Evolutionary conservation across 192 early-diverging fungal genomes (phyloP).

Genomic region (Backusella morwellensis): DNA sequence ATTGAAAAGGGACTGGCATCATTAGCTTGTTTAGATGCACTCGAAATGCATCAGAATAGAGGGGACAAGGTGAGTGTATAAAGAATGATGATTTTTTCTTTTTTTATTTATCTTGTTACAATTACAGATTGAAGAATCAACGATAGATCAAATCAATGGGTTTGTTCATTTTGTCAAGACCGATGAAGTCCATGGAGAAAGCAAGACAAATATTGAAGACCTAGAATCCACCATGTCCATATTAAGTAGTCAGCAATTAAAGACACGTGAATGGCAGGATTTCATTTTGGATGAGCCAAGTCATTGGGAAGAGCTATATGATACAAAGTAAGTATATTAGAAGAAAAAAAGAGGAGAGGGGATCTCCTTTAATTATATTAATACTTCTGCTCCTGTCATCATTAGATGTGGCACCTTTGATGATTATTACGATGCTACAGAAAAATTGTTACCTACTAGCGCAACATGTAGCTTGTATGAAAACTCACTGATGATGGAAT

Average conservation of each 20-base stretch:
- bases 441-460: background rate
- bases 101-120: background rate
- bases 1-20: background rate
- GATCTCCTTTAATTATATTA: background rate
- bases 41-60: background rate
- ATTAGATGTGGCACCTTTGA: background rate
- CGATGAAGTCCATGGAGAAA: background rate
- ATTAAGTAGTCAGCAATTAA: background rate
- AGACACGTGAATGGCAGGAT: background rate
- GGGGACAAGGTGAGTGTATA: background rate
- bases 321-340: background rate
- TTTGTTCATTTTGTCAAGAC: background rate
- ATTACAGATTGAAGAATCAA: background rate
- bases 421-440: background rate
- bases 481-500: background rate
- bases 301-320: conserved; percentile 5
- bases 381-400: background rate
- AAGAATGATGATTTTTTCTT: background rate
- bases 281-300: conserved; percentile 1
- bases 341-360: background rate
- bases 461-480: background rate
- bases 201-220: background rate
- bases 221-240: conserved; percentile 6
- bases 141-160: background rate
- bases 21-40: background rate